These are phyloP conservation scores for Chytridium lagenaria DNA, from an alignment of 371 early-diverging fungal genomes.

Conservation along the genomic window DNA sequence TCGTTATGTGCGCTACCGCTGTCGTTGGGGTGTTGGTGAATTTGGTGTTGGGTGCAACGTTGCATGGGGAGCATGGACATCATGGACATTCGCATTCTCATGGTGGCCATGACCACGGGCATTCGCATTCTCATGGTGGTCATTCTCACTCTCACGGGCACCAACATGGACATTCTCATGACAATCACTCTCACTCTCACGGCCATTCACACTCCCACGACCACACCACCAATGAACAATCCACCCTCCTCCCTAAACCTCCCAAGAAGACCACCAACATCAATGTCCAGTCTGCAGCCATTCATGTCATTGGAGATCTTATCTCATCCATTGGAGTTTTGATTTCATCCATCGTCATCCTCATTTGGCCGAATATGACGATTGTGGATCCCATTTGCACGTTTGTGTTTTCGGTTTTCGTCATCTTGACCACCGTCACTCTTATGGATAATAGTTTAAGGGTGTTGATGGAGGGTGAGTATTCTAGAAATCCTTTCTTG, in stretches of 20 bases:
- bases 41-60: conserved; percentile 58
- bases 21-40: conserved; percentile 77
- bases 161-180: conserved; percentile 35
- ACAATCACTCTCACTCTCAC: conserved; percentile 30
- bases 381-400: conserved; percentile 89
- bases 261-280: conserved; percentile 34
- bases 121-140: conserved; percentile 32
- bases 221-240: background rate
- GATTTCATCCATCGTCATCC: conserved; percentile 78
- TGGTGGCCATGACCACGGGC: conserved; percentile 40
- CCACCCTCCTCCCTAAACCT: background rate
- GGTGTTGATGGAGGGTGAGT: conserved; percentile 77
- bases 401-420: conserved; percentile 79
- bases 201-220: background rate
- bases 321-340: conserved; percentile 87
- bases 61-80: conserved; percentile 54
- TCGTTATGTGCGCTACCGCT: conserved; percentile 69
- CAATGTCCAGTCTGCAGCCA: conserved; percentile 46
- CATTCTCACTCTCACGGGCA: conserved; percentile 17
- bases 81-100: conserved; percentile 46
- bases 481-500: background rate
- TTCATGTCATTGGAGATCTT: conserved; percentile 85
- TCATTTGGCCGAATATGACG: conserved; percentile 67
- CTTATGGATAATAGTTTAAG: conserved; percentile 66
- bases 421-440: conserved; percentile 73